phyloP scores from a whole-genome alignment of 2,329 filamentous ascomycete species.

The Penicillium sp. region DNA sequence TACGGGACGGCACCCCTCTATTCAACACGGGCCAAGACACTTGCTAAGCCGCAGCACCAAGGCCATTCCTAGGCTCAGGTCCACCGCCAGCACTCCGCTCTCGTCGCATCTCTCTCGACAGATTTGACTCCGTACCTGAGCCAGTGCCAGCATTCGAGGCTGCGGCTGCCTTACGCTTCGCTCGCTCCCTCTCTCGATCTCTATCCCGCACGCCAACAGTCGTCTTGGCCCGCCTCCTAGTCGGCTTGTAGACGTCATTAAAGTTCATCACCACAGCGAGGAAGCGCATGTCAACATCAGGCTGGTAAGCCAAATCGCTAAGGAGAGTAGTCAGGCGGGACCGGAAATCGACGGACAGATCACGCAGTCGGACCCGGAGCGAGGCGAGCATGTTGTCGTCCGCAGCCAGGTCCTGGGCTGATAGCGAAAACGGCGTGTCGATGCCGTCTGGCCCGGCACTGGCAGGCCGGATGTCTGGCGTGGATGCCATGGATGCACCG shows the following conservation, averaged over 20 bases:
- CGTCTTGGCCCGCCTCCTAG: conserved; percentile 57
- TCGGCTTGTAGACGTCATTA: conserved; percentile 90
- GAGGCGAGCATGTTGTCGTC: conserved; percentile 70
- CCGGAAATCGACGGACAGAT: conserved; percentile 75
- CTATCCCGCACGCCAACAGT: conserved; percentile 35
- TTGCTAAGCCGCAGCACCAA: conserved; percentile 5
- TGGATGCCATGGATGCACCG: conserved; percentile 32
- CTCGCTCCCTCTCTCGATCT: conserved; percentile 26
- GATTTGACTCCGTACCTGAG: conserved; percentile 21
- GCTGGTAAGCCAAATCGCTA: conserved; percentile 88
- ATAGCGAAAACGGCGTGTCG: conserved; percentile 44
- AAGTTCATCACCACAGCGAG: conserved; percentile 98
- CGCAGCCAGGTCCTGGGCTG: conserved; percentile 37
- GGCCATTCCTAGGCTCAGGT: conserved; percentile 1
- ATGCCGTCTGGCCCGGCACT: conserved; percentile 27
- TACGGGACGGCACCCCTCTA: not conserved
- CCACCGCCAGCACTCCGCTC: conserved; percentile 28
- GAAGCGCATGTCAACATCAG: conserved; percentile 93
- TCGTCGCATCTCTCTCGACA: conserved; percentile 27
- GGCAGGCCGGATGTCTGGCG: conserved; percentile 28
- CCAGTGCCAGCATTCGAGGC: conserved; percentile 15
- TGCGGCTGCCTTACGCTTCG: conserved; percentile 28
- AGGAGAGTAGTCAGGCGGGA: conserved; percentile 76
- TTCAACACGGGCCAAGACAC: not conserved
- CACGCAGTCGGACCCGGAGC: conserved; percentile 70